phyloP scores from a whole-genome alignment of 2,329 filamentous ascomycete genomes.

The Aspergillus aculeatinus region DNA sequence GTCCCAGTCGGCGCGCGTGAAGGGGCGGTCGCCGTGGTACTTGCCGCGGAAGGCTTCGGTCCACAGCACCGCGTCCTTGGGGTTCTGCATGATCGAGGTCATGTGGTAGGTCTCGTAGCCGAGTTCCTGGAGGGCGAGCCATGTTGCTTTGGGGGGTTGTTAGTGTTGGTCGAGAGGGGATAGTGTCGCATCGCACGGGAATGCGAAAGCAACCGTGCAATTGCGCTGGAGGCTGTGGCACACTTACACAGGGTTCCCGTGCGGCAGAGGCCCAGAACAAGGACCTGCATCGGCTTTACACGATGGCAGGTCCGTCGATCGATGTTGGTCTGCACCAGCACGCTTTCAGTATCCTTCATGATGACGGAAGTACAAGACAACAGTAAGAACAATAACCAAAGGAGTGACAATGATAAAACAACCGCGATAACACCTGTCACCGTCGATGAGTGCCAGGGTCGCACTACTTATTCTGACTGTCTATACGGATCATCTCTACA shows the following conservation, averaged over 20 bases:
- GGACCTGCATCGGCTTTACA: slow-evolving; percentile 20
- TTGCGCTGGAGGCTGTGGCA: background rate
- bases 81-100: slow-evolving; percentile 17
- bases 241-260: slow-evolving; percentile 23
- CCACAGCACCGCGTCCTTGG: slow-evolving; percentile 14
- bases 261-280: slow-evolving; percentile 22
- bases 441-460: background rate
- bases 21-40: slow-evolving; percentile 8
- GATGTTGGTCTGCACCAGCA: slow-evolving; percentile 10
- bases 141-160: slow-evolving; percentile 12
- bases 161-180: background rate
- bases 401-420: background rate
- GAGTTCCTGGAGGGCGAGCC: slow-evolving; percentile 22
- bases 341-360: slow-evolving; percentile 12
- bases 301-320: slow-evolving; percentile 16
- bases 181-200: too few relatives aligned
- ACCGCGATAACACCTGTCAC: background rate
- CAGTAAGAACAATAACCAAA: background rate
- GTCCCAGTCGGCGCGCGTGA: slow-evolving; percentile 28
- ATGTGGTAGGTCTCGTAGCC: slow-evolving; percentile 27
- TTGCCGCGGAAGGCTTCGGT: slow-evolving; percentile 11
- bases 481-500: background rate
- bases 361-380: background rate
- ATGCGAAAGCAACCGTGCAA: too few relatives aligned
- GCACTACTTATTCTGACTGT: background rate